Conservation (phyloP, 192 early-diverging fungal species). For the Coemansia sp. region DNA sequence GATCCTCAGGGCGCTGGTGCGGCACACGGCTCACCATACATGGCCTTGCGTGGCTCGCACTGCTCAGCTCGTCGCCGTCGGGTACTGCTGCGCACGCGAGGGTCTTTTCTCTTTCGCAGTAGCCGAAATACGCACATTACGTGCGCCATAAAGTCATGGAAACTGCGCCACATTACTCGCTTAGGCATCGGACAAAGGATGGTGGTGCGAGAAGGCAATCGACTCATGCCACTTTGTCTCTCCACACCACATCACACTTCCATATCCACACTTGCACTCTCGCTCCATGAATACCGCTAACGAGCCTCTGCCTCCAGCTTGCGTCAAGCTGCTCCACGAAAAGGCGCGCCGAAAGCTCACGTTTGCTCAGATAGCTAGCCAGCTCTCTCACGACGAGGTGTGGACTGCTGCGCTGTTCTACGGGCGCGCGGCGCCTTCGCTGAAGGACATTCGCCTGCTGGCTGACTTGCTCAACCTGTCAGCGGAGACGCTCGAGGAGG, state of each 20-base stretch:
- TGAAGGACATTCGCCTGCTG: slow-evolving; percentile 39
- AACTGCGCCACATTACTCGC: slow-evolving; percentile 1
- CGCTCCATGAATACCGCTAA: neutral
- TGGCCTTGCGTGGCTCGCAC: neutral
- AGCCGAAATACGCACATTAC: neutral
- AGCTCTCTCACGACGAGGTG: slow-evolving; percentile 60
- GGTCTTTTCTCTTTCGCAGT: neutral
- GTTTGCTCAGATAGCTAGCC: slow-evolving; percentile 58
- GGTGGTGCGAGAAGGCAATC: neutral
- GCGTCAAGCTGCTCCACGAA: slow-evolving; percentile 43
- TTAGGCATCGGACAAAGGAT: neutral
- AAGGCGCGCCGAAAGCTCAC: slow-evolving; percentile 45
- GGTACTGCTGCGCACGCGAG: neutral
- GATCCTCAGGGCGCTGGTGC: neutral
- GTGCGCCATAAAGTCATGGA: neutral
- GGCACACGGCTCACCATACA: neutral
- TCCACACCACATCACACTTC: neutral
- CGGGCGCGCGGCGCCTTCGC: slow-evolving; percentile 58
- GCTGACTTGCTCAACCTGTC: slow-evolving; percentile 46
- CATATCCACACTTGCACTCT: neutral
- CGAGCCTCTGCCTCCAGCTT: slow-evolving; percentile 34
- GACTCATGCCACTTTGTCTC: neutral
- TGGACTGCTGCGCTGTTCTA: slow-evolving; percentile 70
- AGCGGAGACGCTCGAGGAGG: slow-evolving; percentile 42
- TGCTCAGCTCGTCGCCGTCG: neutral